These are phyloP conservation scores for Suillus placidus DNA, from an alignment of 768 basidiomycete species.

Conservation along the genomic window DNA sequence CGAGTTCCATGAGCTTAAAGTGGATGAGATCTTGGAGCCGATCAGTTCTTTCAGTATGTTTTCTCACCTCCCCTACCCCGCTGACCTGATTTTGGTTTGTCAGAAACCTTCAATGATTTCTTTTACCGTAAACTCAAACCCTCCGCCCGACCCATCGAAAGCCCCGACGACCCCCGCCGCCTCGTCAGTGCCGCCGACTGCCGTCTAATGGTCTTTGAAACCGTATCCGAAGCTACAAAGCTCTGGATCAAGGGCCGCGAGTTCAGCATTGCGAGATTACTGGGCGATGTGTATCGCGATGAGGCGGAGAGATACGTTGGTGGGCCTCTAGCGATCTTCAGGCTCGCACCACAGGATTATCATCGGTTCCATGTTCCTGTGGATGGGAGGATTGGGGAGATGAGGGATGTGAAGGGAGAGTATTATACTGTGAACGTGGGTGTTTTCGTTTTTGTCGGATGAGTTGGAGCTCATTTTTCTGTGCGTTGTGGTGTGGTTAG, in stretches of 20 bases:
- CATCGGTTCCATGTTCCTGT: conserved; percentile 92
- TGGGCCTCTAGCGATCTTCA: conserved; percentile 87
- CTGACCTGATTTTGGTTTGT: neutral
- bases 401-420: conserved; percentile 84
- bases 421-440: conserved; percentile 95
- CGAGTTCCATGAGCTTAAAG: conserved; percentile 83
- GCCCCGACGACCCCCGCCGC: conserved; percentile 71
- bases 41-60: conserved; percentile 78
- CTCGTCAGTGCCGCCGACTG: conserved; percentile 94
- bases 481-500: conserved; percentile 36
- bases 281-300: conserved; percentile 76
- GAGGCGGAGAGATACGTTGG: conserved; percentile 73
- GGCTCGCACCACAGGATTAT: conserved; percentile 93
- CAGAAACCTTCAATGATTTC: conserved; percentile 93
- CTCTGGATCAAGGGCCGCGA: conserved; percentile 98
- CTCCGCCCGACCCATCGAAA: conserved; percentile 73
- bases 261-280: conserved; percentile 77
- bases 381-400: conserved; percentile 79
- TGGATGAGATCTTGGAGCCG: conserved; percentile 83
- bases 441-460: conserved; percentile 8
- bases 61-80: conserved; percentile 6
- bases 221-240: conserved; percentile 79
- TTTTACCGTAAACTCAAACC: conserved; percentile 90
- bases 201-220: conserved; percentile 93
- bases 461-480: too few species aligned